Percentiles rank a stretch among this genome's conserved stretches.
Conservation (phyloP, 2,329 filamentous ascomycete species). For the Paecilomyces fulvus region DNA sequence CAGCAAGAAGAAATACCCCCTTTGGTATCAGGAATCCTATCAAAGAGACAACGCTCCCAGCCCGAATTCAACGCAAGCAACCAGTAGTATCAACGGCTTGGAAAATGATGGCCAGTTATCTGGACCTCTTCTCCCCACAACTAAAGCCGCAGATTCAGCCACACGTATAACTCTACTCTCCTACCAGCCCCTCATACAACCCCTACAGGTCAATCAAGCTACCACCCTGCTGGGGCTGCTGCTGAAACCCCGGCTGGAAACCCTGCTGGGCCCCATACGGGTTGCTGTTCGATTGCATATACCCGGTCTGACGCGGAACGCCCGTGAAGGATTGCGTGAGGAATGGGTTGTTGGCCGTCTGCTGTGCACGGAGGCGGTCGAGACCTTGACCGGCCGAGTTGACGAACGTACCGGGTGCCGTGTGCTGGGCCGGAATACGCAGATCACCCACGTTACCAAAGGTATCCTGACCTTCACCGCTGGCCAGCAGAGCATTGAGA, state of each 20-base stretch:
- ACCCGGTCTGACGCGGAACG: conserved; percentile 39
- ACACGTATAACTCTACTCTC: not conserved
- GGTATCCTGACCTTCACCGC: conserved; percentile 89
- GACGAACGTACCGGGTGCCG: conserved; percentile 89
- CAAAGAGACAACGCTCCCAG: not conserved
- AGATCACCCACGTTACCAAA: conserved; percentile 96
- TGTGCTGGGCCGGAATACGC: conserved; percentile 93
- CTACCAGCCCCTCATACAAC: not conserved
- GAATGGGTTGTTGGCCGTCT: conserved; percentile 84
- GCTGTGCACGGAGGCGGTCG: conserved; percentile 57
- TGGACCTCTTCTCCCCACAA: not conserved
- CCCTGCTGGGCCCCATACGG: conserved; percentile 47
- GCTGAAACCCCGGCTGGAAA: conserved; percentile 20
- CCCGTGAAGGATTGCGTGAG: conserved; percentile 76
- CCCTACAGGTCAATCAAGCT: conserved; percentile 55
- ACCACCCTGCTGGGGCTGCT: conserved; percentile 39
- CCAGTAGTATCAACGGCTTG: not conserved
- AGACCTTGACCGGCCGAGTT: conserved; percentile 86
- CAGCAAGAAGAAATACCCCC: not conserved
- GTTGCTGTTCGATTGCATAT: conserved; percentile 41
- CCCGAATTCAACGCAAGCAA: not conserved
- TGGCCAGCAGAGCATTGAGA: conserved; percentile 77
- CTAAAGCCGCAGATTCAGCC: not conserved
- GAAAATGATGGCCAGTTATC: not conserved
- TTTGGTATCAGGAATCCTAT: conserved; percentile 1